Percentiles rank a stretch among this genome's conserved stretches.
Conservation (phyloP, 2,329 filamentous ascomycete genomes). For the Colletotrichum sp. region DNA sequence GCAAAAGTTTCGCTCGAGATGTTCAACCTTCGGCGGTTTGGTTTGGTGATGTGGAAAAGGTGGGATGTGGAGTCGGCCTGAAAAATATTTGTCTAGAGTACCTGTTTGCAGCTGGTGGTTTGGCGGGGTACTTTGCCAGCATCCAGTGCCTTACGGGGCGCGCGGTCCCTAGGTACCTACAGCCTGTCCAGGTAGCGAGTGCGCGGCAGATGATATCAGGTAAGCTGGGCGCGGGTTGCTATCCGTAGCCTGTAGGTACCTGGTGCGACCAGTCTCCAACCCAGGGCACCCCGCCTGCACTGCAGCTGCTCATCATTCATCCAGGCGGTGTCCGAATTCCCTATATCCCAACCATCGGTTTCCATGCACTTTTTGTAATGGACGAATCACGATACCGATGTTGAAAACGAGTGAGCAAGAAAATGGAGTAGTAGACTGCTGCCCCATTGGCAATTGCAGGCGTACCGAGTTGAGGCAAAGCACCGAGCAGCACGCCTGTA, state of each 20-base stretch:
- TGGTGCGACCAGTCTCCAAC: neutral
- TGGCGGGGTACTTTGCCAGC: slow-evolving; percentile 10
- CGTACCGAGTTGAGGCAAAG: neutral
- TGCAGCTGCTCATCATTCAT: neutral
- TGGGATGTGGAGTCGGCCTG: slow-evolving; percentile 19
- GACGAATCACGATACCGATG: neutral
- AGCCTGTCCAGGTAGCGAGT: neutral
- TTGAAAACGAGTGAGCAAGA: neutral
- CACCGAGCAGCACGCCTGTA: neutral
- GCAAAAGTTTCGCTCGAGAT: slow-evolving; percentile 16
- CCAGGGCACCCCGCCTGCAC: neutral
- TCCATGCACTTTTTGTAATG: neutral
- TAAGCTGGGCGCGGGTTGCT: neutral
- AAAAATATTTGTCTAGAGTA: slow-evolving; percentile 21
- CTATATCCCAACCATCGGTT: neutral
- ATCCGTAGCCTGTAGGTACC: neutral
- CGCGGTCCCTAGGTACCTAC: slow-evolving; percentile 3
- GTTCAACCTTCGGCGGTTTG: slow-evolving; percentile 10
- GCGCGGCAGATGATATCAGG: neutral
- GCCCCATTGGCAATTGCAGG: neutral
- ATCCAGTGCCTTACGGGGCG: neutral
- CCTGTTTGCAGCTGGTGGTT: neutral
- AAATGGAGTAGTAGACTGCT: no score
- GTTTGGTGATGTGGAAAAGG: slow-evolving; percentile 18
- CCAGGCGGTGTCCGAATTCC: neutral